Conservation (phyloP, 1,284 basidiomycete genomes). For the Kalmanozyma brasiliensis region DNA sequence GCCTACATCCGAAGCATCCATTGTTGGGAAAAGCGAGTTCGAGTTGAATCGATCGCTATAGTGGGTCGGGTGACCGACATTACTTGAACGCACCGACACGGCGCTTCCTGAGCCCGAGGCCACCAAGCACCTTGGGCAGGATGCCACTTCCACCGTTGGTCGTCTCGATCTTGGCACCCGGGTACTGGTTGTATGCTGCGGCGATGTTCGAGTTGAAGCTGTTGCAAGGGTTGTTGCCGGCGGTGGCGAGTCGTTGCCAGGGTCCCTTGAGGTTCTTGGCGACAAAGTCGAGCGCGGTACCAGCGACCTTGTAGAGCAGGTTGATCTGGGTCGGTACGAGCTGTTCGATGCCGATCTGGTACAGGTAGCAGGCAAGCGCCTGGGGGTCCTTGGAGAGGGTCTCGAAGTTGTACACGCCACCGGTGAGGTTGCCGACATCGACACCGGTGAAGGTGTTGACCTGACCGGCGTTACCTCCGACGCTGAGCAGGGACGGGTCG, state of each 20-base stretch:
- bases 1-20: too few species aligned
- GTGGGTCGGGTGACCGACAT: too few species aligned
- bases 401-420: conserved; percentile 35
- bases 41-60: too few species aligned
- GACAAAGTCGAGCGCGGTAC: conserved; percentile 46
- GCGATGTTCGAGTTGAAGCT: conserved; percentile 29
- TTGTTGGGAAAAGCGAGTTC: too few species aligned
- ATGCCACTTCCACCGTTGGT: conserved; percentile 24
- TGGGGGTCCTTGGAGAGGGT: conserved; percentile 34
- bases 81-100: conserved; percentile 6
- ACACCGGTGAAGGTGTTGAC: conserved; percentile 57
- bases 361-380: conserved; percentile 50
- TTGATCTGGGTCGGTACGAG: conserved; percentile 47
- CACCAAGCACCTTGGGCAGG: conserved; percentile 20
- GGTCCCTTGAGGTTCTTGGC: conserved; percentile 30
- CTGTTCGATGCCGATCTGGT: conserved; percentile 45
- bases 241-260: conserved; percentile 34
- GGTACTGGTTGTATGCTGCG: conserved; percentile 36
- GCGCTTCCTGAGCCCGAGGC: conserved; percentile 11
- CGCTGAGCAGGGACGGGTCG: conserved; percentile 42
- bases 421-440: conserved; percentile 49
- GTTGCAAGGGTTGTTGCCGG: conserved; percentile 45
- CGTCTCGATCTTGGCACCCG: conserved; percentile 40
- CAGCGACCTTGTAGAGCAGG: conserved; percentile 44
- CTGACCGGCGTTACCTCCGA: conserved; percentile 54